phyloP scores from a whole-genome alignment of 169 alveolate species.

The Babesia bovis region DNA sequence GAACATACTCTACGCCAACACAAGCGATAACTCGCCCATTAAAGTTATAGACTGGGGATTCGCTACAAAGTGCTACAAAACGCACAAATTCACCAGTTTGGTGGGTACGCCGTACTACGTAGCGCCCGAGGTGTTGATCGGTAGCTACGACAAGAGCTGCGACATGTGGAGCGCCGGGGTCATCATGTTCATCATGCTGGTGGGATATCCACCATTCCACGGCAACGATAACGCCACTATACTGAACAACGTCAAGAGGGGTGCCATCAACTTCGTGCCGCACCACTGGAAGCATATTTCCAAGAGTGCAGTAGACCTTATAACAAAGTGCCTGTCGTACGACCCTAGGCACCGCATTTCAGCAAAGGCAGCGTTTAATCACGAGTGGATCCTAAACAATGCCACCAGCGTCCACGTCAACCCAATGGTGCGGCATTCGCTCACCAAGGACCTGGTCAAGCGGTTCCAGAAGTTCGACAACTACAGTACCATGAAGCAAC shows the following conservation, averaged over 20 bases:
- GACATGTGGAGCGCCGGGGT: constrained; percentile 94
- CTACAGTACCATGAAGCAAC: constrained; percentile 85
- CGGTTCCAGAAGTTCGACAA: constrained; percentile 85
- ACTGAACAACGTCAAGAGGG: constrained; percentile 80
- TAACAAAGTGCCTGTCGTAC: constrained; percentile 79
- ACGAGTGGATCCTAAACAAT: constrained; percentile 83
- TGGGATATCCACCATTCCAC: constrained; percentile 79
- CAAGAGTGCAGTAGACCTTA: constrained; percentile 85
- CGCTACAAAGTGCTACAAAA: constrained; percentile 85
- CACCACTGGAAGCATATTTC: constrained; percentile 89
- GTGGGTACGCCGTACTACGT: constrained; percentile 95
- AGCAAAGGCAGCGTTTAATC: constrained; percentile 91
- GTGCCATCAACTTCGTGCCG: constrained; percentile 83
- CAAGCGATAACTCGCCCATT: constrained; percentile 83
- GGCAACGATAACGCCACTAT: constrained; percentile 89
- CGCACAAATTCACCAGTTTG: constrained; percentile 83
- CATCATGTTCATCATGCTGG: constrained; percentile 81
- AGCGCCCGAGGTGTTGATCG: constrained; percentile 93
- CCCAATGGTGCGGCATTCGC: constrained; percentile 59
- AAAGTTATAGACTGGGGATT: constrained; percentile 93
- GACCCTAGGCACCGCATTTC: constrained; percentile 85
- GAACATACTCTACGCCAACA: constrained; percentile 88
- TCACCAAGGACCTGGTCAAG: constrained; percentile 74
- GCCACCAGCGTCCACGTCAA: constrained; percentile 37
- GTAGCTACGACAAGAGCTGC: constrained; percentile 90